Evolutionary conservation across 2,329 filamentous ascomycete genomes (phyloP).

Genomic region (Chalaropsis ovoidea): DNA sequence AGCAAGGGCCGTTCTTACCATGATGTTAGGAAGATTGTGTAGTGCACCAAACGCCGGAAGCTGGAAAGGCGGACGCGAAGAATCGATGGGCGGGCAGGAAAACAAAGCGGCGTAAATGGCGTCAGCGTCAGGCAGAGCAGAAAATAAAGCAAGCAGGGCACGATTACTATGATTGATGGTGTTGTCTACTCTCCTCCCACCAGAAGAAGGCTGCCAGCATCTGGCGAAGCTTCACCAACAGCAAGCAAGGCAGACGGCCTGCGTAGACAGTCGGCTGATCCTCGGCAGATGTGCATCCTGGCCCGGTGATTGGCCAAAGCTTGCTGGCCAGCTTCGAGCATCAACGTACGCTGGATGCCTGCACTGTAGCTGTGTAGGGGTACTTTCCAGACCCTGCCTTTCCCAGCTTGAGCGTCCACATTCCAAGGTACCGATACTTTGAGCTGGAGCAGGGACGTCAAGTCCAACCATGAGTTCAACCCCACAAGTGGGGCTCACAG

Average conservation of each 20-base stretch:
- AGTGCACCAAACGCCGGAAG: not conserved
- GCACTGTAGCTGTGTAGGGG: slow-evolving; percentile 14
- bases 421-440: slow-evolving; percentile 10
- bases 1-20: slow-evolving; percentile 15
- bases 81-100: not conserved
- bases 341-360: slow-evolving; percentile 24
- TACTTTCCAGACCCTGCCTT: not conserved
- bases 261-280: slow-evolving; percentile 26
- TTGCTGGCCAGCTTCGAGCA: slow-evolving; percentile 15
- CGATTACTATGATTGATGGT: not conserved
- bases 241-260: slow-evolving; percentile 24
- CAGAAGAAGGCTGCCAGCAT: slow-evolving; percentile 18
- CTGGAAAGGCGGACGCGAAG: not conserved
- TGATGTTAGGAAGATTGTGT: slow-evolving; percentile 12
- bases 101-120: not conserved
- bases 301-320: slow-evolving; percentile 23
- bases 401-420: not conserved
- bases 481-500: not conserved
- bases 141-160: not conserved
- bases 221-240: slow-evolving; percentile 14
- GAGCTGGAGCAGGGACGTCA: not conserved
- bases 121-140: not conserved
- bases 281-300: slow-evolving; percentile 4
- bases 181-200: not conserved
- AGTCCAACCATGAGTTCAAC: not conserved